A percentile compares a stretch with the other conserved stretches of the same genome.
These are phyloP conservation scores for Aspergillus fructus DNA, from an alignment of 2,329 filamentous ascomycete genomes.

Conservation along the genomic window DNA sequence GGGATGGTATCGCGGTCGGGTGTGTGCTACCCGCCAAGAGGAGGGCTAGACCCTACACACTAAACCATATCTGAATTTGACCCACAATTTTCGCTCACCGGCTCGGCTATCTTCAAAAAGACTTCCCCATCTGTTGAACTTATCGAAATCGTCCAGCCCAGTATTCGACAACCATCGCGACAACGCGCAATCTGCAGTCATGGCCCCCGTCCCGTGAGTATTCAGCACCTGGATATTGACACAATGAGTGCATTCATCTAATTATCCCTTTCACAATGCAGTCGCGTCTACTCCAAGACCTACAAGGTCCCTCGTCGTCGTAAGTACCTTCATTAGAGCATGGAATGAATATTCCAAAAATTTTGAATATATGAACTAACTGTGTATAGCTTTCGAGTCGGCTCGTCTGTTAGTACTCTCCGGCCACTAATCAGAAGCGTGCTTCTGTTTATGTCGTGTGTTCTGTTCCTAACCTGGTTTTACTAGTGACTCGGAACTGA, in stretches of 20 bases:
- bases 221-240: slow-evolving; percentile 17
- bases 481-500: slow-evolving; percentile 94
- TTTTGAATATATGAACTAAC: slow-evolving; percentile 36
- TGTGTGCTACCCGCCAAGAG: slow-evolving; percentile 24
- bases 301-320: slow-evolving; percentile 96
- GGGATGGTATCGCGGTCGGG: slow-evolving; percentile 23
- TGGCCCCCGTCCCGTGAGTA: slow-evolving; percentile 46
- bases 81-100: slow-evolving; percentile 12
- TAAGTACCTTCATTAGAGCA: slow-evolving; percentile 38
- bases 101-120: slow-evolving; percentile 23
- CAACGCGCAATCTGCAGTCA: slow-evolving; percentile 41
- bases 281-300: slow-evolving; percentile 93
- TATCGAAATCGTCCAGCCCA: slow-evolving; percentile 25
- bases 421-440: slow-evolving; percentile 98
- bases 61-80: slow-evolving; percentile 17
- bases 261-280: slow-evolving; percentile 26
- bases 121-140: slow-evolving; percentile 18
- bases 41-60: slow-evolving; percentile 23
- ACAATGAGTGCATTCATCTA: slow-evolving; percentile 40
- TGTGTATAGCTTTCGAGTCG: slow-evolving; percentile 78
- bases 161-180: slow-evolving; percentile 36
- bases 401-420: slow-evolving; percentile 95
- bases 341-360: neutral
- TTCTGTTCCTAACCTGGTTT: slow-evolving; percentile 67
- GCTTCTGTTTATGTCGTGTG: slow-evolving; percentile 94